Conservation (phyloP, 441 rosid genomes). For the Syzygium syzygioides region DNA sequence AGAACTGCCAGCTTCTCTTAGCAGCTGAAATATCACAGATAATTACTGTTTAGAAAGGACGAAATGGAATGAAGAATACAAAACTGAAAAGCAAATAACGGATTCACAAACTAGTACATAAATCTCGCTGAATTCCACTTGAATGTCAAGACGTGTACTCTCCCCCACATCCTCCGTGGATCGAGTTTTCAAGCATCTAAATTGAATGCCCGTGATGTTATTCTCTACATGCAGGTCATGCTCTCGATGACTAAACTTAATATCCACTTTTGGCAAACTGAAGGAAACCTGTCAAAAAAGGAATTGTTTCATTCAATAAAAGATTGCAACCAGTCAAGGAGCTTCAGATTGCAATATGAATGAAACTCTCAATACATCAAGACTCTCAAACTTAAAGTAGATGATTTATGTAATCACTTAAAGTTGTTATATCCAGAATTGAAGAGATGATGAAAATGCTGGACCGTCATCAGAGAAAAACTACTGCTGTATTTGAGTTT, state of each 20-base stretch:
- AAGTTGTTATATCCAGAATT: neutral
- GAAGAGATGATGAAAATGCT: neutral
- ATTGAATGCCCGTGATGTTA: conserved; percentile 80
- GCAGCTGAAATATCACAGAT: conserved; percentile 60
- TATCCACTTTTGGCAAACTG: conserved; percentile 74
- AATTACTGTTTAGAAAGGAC: conserved; percentile 13
- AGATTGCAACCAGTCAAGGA: neutral
- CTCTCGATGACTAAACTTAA: conserved; percentile 71
- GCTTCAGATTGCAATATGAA: neutral
- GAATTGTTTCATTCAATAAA: neutral
- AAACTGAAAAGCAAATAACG: conserved; percentile 2
- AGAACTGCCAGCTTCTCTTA: conserved; percentile 78
- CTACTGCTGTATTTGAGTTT: neutral
- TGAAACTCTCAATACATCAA: neutral
- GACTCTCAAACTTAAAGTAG: neutral
- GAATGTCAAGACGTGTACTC: conserved; percentile 84
- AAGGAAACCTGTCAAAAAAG: conserved; percentile 60
- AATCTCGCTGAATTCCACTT: conserved; percentile 90
- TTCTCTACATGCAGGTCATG: conserved; percentile 63
- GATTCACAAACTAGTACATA: conserved; percentile 49
- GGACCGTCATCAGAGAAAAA: neutral
- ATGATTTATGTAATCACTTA: neutral
- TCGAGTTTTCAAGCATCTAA: conserved; percentile 65
- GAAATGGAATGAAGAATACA: conserved; percentile 8
- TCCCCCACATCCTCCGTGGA: conserved; percentile 88